phyloP scores from a whole-genome alignment of 2,329 filamentous ascomycete species.

The Alternaria longipes region DNA sequence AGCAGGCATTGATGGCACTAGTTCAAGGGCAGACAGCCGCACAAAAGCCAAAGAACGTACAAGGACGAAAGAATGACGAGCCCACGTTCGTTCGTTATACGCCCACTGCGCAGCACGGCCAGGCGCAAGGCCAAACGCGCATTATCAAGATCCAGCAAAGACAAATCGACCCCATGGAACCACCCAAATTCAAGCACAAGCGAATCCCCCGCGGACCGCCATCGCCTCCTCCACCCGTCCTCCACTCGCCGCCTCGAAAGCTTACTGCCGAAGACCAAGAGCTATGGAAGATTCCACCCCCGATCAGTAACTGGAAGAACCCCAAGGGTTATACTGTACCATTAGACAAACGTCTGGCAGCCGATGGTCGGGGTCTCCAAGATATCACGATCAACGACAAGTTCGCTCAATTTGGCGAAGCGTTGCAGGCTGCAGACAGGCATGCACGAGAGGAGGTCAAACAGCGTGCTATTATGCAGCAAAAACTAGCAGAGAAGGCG shows the following conservation, averaged over 20 bases:
- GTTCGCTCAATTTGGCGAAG: conserved; percentile 95
- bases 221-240: conserved; percentile 89
- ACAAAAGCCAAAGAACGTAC: conserved; percentile 96
- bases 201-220: conserved; percentile 94
- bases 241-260: conserved; percentile 94
- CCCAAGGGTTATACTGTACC: conserved; percentile 97
- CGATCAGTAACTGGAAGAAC: conserved; percentile 99
- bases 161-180: conserved; percentile 94
- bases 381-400: conserved; percentile 98
- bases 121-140: conserved; percentile 82
- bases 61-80: conserved; percentile 79
- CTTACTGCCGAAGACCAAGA: conserved; percentile 97
- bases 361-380: conserved; percentile 89
- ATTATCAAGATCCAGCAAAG: conserved; percentile 99
- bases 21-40: conserved; percentile 87
- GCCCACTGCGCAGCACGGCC: conserved; percentile 96
- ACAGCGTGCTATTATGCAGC: conserved; percentile 92
- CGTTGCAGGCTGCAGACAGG: conserved; percentile 90
- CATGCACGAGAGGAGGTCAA: conserved; percentile 96
- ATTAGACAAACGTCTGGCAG: conserved; percentile 92
- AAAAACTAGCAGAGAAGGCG: conserved; percentile 94
- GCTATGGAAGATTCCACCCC: conserved; percentile 90
- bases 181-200: conserved; percentile 98
- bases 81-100: conserved; percentile 96
- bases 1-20: conserved; percentile 81